Evolutionary conservation across 169 alveolate genomes (phyloP).

Genomic region (Theileria parva): DNA sequence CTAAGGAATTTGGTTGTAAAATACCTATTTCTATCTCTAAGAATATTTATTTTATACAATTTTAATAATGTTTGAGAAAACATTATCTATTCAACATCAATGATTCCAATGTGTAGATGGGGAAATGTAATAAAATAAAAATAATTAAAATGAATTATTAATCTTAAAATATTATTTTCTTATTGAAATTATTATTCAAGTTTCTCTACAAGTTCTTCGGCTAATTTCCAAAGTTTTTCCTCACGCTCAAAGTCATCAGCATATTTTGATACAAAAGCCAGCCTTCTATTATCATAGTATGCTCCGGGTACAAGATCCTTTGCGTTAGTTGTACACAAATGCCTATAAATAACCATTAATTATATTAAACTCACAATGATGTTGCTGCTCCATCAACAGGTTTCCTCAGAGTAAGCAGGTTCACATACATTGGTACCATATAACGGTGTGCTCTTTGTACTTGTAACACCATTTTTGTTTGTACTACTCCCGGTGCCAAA

Average conservation of each 20-base stretch:
- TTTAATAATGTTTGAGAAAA: not conserved
- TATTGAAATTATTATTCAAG: not conserved
- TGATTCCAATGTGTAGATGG: constrained; percentile 5
- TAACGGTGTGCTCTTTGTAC: not conserved
- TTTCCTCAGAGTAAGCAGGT: constrained; percentile 14
- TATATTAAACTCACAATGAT: constrained; percentile 23
- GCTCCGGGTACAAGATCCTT: constrained; percentile 48
- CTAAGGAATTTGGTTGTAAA: constrained; percentile 9
- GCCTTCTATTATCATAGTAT: constrained; percentile 38
- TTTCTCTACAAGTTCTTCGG: constrained; percentile 26
- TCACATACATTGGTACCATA: not conserved
- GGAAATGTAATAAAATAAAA: not conserved
- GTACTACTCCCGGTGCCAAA: constrained; percentile 56
- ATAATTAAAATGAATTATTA: not conserved
- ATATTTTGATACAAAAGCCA: constrained; percentile 54
- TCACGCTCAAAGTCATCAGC: constrained; percentile 49
- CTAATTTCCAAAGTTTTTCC: constrained; percentile 41
- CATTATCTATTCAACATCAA: not conserved
- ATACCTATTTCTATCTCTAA: not conserved
- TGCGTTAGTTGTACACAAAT: constrained; percentile 41
- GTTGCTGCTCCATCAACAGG: constrained; percentile 62
- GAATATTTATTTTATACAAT: not conserved
- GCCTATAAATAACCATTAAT: not conserved
- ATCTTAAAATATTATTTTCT: not conserved
- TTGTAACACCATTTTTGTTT: constrained; percentile 24